A percentile compares a stretch with the other conserved stretches of the same genome.
Evolutionary conservation across 23 red algal species (phyloP).

Genomic region (Gracilaria caudata): DNA sequence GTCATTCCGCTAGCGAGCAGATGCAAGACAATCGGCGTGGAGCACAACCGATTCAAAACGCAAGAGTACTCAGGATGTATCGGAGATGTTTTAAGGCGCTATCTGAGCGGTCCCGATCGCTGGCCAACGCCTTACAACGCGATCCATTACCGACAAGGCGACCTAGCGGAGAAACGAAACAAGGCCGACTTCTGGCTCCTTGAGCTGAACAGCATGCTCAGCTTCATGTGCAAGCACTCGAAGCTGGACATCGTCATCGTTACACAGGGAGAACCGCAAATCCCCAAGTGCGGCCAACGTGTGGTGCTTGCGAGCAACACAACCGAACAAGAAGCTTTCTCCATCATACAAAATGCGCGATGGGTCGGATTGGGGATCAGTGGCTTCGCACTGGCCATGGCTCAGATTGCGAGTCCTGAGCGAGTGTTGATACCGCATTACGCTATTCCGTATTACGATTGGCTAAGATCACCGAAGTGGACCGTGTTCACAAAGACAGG

Average conservation of each 20-base stretch:
- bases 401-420: conserved; percentile 15
- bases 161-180: conserved; percentile 1
- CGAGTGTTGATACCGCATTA: conserved; percentile 9
- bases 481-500: conserved; percentile 20
- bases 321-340: conserved; percentile 7
- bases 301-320: conserved; percentile 26
- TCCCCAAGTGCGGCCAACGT: conserved; percentile 7
- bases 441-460: conserved; percentile 11
- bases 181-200: neutral
- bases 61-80: conserved; percentile 40
- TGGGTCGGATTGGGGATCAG: conserved; percentile 4
- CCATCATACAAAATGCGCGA: conserved; percentile 25
- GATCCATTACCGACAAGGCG: conserved; percentile 31
- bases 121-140: conserved; percentile 10
- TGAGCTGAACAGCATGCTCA: neutral
- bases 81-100: neutral
- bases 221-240: conserved; percentile 13
- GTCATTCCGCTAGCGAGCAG: neutral
- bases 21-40: neutral
- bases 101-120: conserved; percentile 6
- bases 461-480: neutral
- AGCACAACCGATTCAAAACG: conserved; percentile 22
- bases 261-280: conserved; percentile 9
- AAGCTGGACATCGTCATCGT: conserved; percentile 19
- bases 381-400: conserved; percentile 9